phyloP scores from a whole-genome alignment of 306 rosid species.

The Dryas drummondii region DNA sequence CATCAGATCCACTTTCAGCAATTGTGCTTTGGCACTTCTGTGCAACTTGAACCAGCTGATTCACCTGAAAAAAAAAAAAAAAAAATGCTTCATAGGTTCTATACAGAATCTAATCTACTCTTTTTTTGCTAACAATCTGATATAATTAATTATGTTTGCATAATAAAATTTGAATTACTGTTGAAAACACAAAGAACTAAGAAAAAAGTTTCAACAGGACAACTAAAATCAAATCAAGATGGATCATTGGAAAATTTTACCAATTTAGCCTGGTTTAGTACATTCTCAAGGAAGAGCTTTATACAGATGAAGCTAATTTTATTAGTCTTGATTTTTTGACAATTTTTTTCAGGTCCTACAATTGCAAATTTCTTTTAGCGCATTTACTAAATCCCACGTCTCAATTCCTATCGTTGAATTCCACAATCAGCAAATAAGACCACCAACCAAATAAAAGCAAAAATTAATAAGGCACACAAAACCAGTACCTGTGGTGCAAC shows the following conservation, averaged over 20 bases:
- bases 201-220: background rate
- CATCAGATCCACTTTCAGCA: slow-evolving; percentile 87
- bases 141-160: background rate
- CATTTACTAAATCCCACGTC: background rate
- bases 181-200: background rate
- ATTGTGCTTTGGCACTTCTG: slow-evolving; percentile 85
- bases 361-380: background rate
- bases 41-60: slow-evolving; percentile 87
- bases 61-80: slow-evolving; percentile 55
- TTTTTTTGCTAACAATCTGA: background rate
- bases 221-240: background rate
- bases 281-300: background rate
- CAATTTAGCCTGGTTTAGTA: background rate
- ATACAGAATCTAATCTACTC: background rate
- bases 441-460: background rate
- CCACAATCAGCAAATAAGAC: background rate
- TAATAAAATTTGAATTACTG: background rate
- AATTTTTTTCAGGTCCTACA: background rate
- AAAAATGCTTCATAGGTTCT: background rate
- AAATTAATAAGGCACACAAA: slow-evolving; percentile 13
- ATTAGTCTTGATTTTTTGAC: background rate
- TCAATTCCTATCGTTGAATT: background rate
- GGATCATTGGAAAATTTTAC: background rate
- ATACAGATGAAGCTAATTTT: background rate
- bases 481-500: slow-evolving; percentile 90